Evolutionary conservation across 2,329 filamentous ascomycete genomes (phyloP), one percentile per base, ranked within the genome.

Genomic region (Arthrinium phaeospermum): DNA sequence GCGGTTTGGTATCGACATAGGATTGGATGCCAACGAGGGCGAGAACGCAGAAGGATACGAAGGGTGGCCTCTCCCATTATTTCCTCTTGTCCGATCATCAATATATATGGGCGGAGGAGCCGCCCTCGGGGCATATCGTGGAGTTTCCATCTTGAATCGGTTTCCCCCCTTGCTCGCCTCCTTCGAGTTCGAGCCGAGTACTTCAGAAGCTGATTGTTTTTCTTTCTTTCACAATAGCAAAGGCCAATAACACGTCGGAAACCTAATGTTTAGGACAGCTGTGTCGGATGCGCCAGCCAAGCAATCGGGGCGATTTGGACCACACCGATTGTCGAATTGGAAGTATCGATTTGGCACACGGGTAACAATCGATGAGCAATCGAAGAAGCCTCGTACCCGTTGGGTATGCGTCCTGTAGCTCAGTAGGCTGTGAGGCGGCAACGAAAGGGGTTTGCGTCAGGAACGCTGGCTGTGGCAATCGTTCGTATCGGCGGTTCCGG

Each of bases 1-100:
- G 61, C 75, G 78, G 24, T 79, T 81, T 27, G 79, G 79, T 76
- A 83, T 83, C 34, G 80, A 78, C 81, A 83, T 82, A 2, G 82
- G 81, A 47, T 80, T 79, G 13, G 82, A 82, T 30, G 79, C 73
- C 27, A 77, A 61, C 47, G 79, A 74, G 13, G 80, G 76, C 22
- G 81, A 79, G 73, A 79, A 79, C 70, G 74, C 75, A n/a, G 80
- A 78, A 4, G 70, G 49, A 44, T 74, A 78, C 30, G 67, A 68
- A 61, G 75, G 72, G 67, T 73, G 77, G 34, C 76, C 71, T 51
- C 76, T 75, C 22, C 75, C 74, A 41, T 34, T 19, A 10, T 27
- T 53, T 57, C 30, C 57, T 64, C 68, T 70, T 8, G 47, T 44
- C 19, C 68, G 68, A 19, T 70, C 68, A 41, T 51, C 68, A 12